Base-by-base conservation (phyloP, 345 rosid species). In the Aquilaria yunnanensis region DNA sequence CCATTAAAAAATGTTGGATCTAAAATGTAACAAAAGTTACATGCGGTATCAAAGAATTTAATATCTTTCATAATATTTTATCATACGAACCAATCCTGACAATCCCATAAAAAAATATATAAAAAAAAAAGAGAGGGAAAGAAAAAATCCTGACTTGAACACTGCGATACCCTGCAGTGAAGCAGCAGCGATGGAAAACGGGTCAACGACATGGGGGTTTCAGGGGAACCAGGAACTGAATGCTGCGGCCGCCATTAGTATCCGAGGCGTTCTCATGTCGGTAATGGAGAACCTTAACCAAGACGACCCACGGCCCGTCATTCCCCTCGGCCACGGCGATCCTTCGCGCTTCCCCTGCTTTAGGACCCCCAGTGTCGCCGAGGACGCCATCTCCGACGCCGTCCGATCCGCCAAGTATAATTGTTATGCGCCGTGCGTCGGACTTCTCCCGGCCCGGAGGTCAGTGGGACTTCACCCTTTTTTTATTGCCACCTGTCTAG, bases 251-350 rank as follows among this genome's bases (percentile, higher is more conserved):
- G 33, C 61, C 0, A 32, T 64, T 16, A 67, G 66, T 9, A 60
- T 75, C 47, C 70, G 87, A 3, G 74, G 75, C 2, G 47, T 76
- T 51, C 67, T 69, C 29, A 54, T 52, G 68, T 5, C 37, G 46
- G n/a, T 80, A 32, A 60, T 30, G 51, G 77, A 29, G 9, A 77
- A 55, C 54, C 63, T 83, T 53, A 61, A 72, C 57, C 30, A 56
- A 47, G 70, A 69, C 51, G 79, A 73, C 30, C 12, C 14, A 53
- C 68, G 77, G 56, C 51, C 43, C 3, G 63, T 75, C 30, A 52
- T 80, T 23, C 75, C 77, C 29, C 76, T 83, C 0, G 79, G 74
- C 67, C 79, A 80, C 41, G 85, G 88, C 3, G 85, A 80, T 52
- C 85, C 88, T 60, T 76, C 81, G 31, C 57, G 64, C 4, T 80